Conservation (phyloP, 331 rosid species). For the Prunus yedoensis region DNA sequence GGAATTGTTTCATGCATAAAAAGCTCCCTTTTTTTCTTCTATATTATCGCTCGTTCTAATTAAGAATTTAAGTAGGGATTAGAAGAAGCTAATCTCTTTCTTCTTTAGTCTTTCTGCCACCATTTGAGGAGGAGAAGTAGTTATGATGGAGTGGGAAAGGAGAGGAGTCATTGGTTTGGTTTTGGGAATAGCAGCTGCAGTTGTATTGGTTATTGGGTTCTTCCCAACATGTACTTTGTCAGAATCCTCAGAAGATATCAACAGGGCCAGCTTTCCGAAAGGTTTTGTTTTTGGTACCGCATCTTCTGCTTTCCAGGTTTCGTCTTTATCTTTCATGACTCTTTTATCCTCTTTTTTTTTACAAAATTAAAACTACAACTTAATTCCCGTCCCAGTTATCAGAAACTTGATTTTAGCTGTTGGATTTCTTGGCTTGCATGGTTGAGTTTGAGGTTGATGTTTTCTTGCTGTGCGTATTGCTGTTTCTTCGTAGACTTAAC, state of each 20-base stretch:
- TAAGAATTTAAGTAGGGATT: background rate
- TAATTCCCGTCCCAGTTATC: no score
- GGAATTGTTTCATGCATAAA: background rate
- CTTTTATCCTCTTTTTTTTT: background rate
- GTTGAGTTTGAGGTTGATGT: background rate
- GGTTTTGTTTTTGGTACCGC: slow-evolving; percentile 87
- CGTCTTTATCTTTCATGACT: background rate
- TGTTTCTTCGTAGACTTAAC: background rate
- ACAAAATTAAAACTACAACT: no score
- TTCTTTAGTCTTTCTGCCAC: no score
- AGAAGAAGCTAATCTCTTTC: background rate
- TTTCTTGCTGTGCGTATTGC: background rate
- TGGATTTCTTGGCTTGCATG: background rate
- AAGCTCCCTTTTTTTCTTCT: background rate
- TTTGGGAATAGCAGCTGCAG: background rate
- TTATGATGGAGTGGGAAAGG: slow-evolving; percentile 50
- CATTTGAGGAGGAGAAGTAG: background rate
- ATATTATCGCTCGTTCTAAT: background rate
- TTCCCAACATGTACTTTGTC: slow-evolving; percentile 40
- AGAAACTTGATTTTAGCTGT: no score
- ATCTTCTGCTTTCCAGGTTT: slow-evolving; percentile 89
- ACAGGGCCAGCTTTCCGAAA: slow-evolving; percentile 58
- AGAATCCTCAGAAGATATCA: slow-evolving; percentile 22
- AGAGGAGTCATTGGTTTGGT: slow-evolving; percentile 22
- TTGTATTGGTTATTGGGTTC: slow-evolving; percentile 25